A percentile compares a stretch with the other conserved stretches of the same genome.
Evolutionary conservation across 225 moss, liverwort and hornwort species (phyloP).

Genomic region (Antitrichia curtipendula): DNA sequence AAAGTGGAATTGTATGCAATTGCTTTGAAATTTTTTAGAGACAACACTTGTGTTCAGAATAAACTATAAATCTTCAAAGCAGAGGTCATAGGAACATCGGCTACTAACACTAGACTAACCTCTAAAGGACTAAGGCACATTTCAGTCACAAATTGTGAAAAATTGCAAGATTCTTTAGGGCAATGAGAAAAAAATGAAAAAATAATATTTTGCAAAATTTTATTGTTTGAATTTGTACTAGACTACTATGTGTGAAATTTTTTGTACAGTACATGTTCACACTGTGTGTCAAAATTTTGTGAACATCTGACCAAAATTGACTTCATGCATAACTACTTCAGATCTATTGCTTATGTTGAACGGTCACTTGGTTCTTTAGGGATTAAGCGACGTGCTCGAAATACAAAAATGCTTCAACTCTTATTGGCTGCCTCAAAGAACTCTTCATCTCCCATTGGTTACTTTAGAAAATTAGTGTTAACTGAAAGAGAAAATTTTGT

Average conservation of each 20-base stretch:
- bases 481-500: not conserved
- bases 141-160: not conserved
- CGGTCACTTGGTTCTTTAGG: fast-evolving
- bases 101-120: not conserved
- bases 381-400: not conserved
- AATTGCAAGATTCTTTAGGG: too few relatives aligned
- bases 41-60: fast-evolving
- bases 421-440: not conserved
- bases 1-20: not conserved
- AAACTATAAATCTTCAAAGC: not conserved
- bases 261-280: not conserved
- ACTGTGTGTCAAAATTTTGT: not conserved
- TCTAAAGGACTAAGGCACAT: fast-evolving
- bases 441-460: too few relatives aligned
- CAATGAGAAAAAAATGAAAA: not conserved
- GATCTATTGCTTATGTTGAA: not conserved
- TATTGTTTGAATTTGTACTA: not conserved
- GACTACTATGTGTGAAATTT: not conserved
- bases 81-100: too few relatives aligned
- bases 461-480: not conserved
- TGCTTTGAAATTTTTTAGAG: not conserved
- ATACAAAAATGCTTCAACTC: fast-evolving
- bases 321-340: fast-evolving
- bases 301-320: not conserved
- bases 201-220: not conserved